Evolutionary conservation across 2,329 filamentous ascomycete species (phyloP), one percentile per base, ranked within the genome.

Genomic region (Cadophora gregata): DNA sequence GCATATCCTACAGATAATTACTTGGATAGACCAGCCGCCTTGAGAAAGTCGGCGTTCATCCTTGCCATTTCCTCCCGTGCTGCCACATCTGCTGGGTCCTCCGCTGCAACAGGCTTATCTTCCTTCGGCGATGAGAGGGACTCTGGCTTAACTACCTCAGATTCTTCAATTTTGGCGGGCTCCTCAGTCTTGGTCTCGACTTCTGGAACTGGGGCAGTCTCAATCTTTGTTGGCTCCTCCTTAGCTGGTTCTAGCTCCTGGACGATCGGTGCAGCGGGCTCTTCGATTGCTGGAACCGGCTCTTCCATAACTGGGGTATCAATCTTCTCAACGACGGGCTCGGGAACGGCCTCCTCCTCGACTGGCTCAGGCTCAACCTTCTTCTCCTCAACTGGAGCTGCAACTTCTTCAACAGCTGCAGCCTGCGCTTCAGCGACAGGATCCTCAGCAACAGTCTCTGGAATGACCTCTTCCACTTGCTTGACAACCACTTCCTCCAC

Each of bases 371-470:
- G 62, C 14, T 36, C 51, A 31, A 31, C 53, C 4, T 63, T 64
- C 16, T 59, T 25, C 33, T 67, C 62, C 31, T 69, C 70, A 29
- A 64, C 38, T 12, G 61, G 61, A 29, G 62, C 64, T 50, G 63
- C 47, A 50, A 45, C 55, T 42, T 61, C 67, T 58, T 72, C 68
- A 38, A 73, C 71, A 16, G 69, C 69, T 12, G 66, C 70, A 31
- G 71, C 70, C 25, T 70, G 70, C 47, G 73, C 67, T 62, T 61
- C 55, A 29, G 47, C 42, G 21, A 47, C 42, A 7, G 42, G 42
- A 5, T 47, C n/a, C 38, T 76, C 70, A 62, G 74, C 71, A 16
- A 71, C 70, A 51, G 69, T 62, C 42, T 71, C 68, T 9, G 73
- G 70, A 21, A 72, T 65, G 9, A 72, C 66, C 21, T 61, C 62